Evolutionary conservation across 148 eudicot species (phyloP).

Genomic region (Fallopia convolvulus): DNA sequence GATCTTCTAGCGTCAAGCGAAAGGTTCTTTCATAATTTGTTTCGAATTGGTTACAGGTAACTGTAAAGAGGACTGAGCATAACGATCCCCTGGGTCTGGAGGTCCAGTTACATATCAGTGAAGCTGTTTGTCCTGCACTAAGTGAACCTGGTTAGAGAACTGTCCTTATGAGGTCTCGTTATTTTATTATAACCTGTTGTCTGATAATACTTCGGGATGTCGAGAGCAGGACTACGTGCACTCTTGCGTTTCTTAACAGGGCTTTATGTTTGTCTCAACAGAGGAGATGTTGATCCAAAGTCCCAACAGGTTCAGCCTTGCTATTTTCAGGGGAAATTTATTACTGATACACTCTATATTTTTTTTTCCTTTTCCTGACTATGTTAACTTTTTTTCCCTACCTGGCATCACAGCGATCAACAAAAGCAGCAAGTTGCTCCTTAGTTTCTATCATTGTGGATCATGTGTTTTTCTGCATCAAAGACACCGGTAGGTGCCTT

Average conservation of each 20-base stretch:
- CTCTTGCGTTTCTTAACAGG: conserved; percentile 96
- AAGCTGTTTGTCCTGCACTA: conserved; percentile 93
- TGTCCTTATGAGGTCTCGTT: conserved; percentile 7
- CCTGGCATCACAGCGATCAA: conserved; percentile 45
- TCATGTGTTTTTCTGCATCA: conserved; percentile 79
- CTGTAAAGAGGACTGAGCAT: conserved; percentile 79
- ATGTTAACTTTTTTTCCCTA: conserved; percentile 9
- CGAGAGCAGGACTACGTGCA: conserved; percentile 76
- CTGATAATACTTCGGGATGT: conserved; percentile 5
- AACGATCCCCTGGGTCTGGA: conserved; percentile 90
- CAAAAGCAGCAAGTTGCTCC: conserved; percentile 91
- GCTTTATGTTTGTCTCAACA: conserved; percentile 75
- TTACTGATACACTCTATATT: not conserved
- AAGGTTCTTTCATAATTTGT: not conserved
- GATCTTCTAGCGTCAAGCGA: not conserved
- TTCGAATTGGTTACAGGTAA: conserved; percentile 52
- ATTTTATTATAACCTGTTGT: not conserved
- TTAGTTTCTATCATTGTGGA: conserved; percentile 75
- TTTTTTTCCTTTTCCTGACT: not conserved
- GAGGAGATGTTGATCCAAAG: conserved; percentile 84
- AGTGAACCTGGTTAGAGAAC: conserved; percentile 80
- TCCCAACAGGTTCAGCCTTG: conserved; percentile 49
- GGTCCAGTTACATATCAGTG: conserved; percentile 75
- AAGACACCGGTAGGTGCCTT: conserved; percentile 61
- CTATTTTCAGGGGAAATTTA: conserved; percentile 5